phyloP scores from a whole-genome alignment of 1,284 basidiomycete genomes.

The Thecaphora thlaspeos region DNA sequence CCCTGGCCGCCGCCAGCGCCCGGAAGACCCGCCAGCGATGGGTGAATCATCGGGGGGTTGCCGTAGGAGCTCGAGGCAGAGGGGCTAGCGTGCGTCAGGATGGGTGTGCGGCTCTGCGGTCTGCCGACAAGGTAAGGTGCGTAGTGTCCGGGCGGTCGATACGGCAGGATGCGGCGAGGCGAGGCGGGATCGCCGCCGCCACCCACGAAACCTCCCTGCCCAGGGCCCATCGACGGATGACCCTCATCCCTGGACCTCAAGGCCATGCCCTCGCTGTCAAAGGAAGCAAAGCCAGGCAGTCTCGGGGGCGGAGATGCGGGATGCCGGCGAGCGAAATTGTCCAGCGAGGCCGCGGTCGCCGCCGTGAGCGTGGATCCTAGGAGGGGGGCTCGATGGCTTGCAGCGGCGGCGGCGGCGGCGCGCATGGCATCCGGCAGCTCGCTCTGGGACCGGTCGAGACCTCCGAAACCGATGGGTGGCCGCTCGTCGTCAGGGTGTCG shows the following conservation, averaged over 20 bases:
- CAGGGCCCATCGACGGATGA: not conserved
- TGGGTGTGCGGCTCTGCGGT: conserved; percentile 13
- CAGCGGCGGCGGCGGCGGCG: too few species aligned
- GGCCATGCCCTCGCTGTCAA: conserved; percentile 14
- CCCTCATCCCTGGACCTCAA: conserved; percentile 5
- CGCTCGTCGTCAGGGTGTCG: not conserved
- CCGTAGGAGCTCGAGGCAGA: conserved; percentile 27
- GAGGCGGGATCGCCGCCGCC: conserved; percentile 12
- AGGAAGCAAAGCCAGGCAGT: conserved; percentile 26
- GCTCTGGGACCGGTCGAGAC: not conserved
- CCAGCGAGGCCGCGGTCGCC: too few species aligned
- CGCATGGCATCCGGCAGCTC: not conserved
- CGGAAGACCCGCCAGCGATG: conserved; percentile 39
- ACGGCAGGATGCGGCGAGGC: conserved; percentile 17
- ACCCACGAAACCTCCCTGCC: not conserved
- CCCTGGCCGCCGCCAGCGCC: conserved; percentile 38
- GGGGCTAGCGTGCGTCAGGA: conserved; percentile 24
- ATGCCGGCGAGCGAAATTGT: not conserved
- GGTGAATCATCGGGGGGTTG: conserved; percentile 46
- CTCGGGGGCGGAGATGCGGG: conserved; percentile 20
- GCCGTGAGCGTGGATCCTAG: too few species aligned
- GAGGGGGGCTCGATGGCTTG: too few species aligned
- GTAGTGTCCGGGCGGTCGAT: conserved; percentile 15
- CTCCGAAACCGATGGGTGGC: not conserved
- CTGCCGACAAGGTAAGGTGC: conserved; percentile 1